A percentile compares a stretch with the other conserved stretches of the same genome.
Conservation (phyloP, 2,329 filamentous ascomycete genomes). For the Parastagonospora avenae region DNA sequence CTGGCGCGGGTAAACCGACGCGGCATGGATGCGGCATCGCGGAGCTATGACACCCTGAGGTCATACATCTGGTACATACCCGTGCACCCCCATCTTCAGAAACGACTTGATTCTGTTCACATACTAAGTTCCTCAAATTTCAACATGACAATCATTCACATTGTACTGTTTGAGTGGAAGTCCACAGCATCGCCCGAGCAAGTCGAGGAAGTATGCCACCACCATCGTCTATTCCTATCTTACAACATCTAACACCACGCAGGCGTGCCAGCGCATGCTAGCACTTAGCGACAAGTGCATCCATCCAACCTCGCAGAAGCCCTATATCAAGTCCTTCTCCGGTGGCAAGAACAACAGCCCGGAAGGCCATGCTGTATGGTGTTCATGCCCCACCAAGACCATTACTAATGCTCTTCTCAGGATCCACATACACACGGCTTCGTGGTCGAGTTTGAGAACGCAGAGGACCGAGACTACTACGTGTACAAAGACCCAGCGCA, state of each 20-base stretch:
- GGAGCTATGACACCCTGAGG: slow-evolving; percentile 27
- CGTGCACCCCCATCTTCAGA: background rate
- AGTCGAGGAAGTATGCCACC: slow-evolving; percentile 58
- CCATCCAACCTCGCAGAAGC: slow-evolving; percentile 61
- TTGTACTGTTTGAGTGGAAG: slow-evolving; percentile 72
- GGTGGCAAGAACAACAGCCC: slow-evolving; percentile 67
- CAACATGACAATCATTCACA: slow-evolving; percentile 68
- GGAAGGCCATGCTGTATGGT: slow-evolving; percentile 64
- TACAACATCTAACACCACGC: slow-evolving; percentile 11
- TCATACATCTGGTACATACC: slow-evolving; percentile 20
- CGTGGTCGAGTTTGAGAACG: slow-evolving; percentile 67
- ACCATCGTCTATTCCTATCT: background rate
- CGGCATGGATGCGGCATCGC: slow-evolving; percentile 6
- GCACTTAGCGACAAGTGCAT: slow-evolving; percentile 63
- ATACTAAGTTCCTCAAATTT: background rate
- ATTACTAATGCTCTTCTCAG: slow-evolving; percentile 31
- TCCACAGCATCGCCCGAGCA: slow-evolving; percentile 54
- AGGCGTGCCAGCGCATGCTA: slow-evolving; percentile 64
- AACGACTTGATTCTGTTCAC: background rate
- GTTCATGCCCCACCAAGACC: background rate
- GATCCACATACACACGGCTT: slow-evolving; percentile 72
- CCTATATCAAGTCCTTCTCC: slow-evolving; percentile 64
- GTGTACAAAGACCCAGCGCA: slow-evolving; percentile 68
- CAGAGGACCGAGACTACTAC: slow-evolving; percentile 72
- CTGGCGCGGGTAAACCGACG: too few species aligned